Base-by-base conservation (phyloP, 2,329 filamentous ascomycete species). In the Microcyclospora tardicrescens region DNA sequence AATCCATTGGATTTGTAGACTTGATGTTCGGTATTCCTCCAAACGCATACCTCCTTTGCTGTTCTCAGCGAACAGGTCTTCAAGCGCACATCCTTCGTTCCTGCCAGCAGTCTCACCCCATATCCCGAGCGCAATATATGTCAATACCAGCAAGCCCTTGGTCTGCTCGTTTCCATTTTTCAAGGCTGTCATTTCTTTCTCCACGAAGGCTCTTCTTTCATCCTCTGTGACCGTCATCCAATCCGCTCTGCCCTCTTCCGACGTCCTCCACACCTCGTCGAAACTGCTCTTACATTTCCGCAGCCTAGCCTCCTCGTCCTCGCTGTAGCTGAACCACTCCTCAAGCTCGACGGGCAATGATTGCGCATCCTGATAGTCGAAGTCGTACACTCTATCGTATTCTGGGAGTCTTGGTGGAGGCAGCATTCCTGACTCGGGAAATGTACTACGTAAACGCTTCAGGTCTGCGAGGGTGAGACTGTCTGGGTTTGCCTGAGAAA, bases 261-360 rank as follows among this genome's bases (percentile, higher is more conserved):
- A 41, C 42, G 57, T 60, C 50, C 54, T 58, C 84, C 84, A 94
- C 54, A 79, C 74, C 56, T 76, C 74, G 46, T 86, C 75, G 55
- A 93, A 96, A 2, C 79, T 77, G 29, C 76, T 70, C 54, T 84
- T 83, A 14, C 83, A 79, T 38, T 79, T 75, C 38, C 82, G 73
- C 35, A 95, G 68, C 53, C 87, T 79, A 34, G 80, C 72, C 63
- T 84, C 83, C 57, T 96, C 87, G 61, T 83, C 82, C 45, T 85
- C 79, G 51, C 82, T 81, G 62, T 96, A 95, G 38, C 81, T 78
- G 61, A 98, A 98, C 91, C 91, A 98, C 64, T 98, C 91, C 57
- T 96, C 85, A 35, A 98, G 71, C 66, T 98, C 91, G 46, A 91
- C 84, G 13, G 83, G 77, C 51, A 93, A 80, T 1, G 60, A 63